A percentile compares a stretch with the other conserved stretches of the same genome.
Conservation (phyloP, 805 yeast species). For the Lipomyces chichibuensis region DNA sequence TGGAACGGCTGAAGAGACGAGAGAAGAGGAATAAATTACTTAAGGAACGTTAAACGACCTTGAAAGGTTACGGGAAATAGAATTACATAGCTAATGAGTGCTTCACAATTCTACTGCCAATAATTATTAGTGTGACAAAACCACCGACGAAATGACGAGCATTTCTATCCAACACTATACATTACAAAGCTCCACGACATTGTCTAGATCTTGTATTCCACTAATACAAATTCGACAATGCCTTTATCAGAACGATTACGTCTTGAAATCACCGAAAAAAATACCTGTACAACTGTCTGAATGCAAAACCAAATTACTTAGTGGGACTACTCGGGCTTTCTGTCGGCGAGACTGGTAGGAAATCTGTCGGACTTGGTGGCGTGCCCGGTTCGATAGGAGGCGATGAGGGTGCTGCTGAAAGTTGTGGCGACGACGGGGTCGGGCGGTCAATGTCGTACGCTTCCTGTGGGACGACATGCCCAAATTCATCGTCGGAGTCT, state of each 20-base stretch:
- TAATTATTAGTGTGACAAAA: not conserved
- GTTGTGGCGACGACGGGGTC: conserved; percentile 13
- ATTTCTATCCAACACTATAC: not conserved
- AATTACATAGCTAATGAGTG: not conserved
- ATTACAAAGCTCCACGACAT: not conserved
- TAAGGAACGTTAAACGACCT: conserved; percentile 68
- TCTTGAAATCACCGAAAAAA: not conserved
- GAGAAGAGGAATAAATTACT: conserved; percentile 94
- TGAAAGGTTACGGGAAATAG: not conserved
- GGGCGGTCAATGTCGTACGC: conserved; percentile 6
- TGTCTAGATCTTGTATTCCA: not conserved
- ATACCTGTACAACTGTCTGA: not conserved
- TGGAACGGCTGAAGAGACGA: conserved; percentile 83
- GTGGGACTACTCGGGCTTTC: not conserved
- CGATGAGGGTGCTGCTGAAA: conserved; percentile 20
- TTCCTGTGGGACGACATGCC: conserved; percentile 15
- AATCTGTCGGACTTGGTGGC: conserved; percentile 18
- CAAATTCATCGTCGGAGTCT: conserved; percentile 28
- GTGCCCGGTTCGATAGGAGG: conserved; percentile 11
- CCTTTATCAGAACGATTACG: not conserved
- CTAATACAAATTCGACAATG: not conserved
- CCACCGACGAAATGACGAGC: not conserved
- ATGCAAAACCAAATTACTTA: not conserved
- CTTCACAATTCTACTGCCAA: not conserved
- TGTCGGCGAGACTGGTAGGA: not conserved